phyloP scores from a whole-genome alignment of 139 green algal genomes.

The Choricystis sp. region DNA sequence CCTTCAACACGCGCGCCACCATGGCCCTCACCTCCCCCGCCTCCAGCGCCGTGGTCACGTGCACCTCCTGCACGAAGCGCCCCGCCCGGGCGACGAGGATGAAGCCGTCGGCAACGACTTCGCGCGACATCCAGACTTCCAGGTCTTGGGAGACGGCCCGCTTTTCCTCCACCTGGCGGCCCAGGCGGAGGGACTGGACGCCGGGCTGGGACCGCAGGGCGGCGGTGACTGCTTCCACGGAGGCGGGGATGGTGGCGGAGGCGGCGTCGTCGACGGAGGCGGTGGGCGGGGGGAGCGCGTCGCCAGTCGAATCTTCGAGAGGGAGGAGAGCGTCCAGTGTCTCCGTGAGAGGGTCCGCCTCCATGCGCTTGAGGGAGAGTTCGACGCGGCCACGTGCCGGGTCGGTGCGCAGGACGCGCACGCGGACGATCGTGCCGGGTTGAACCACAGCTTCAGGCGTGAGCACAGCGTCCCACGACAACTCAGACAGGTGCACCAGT shows the following conservation, averaged over 20 bases:
- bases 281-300: not conserved
- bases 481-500: constrained; percentile 32
- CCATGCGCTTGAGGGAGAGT: constrained; percentile 27
- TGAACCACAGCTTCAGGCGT: constrained; percentile 16
- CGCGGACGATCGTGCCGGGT: constrained; percentile 7
- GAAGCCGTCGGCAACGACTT: constrained; percentile 22
- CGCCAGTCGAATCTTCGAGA: constrained; percentile 1
- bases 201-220: constrained; percentile 18
- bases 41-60: constrained; percentile 19
- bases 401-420: constrained; percentile 16
- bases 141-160: constrained; percentile 36
- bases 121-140: constrained; percentile 34
- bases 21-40: constrained; percentile 15
- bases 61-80: constrained; percentile 30
- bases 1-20: constrained; percentile 27
- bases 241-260: not conserved
- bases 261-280: not conserved
- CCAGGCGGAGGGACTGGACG: constrained; percentile 21
- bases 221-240: constrained; percentile 18
- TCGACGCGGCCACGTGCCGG: constrained; percentile 5
- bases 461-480: constrained; percentile 25
- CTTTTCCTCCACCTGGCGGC: constrained; percentile 21
- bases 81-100: constrained; percentile 31
- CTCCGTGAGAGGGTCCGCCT: constrained; percentile 31
- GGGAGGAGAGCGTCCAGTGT: constrained; percentile 35